Base-by-base conservation (phyloP, 2,329 filamentous ascomycete genomes). In the Xylariaceae sp. region DNA sequence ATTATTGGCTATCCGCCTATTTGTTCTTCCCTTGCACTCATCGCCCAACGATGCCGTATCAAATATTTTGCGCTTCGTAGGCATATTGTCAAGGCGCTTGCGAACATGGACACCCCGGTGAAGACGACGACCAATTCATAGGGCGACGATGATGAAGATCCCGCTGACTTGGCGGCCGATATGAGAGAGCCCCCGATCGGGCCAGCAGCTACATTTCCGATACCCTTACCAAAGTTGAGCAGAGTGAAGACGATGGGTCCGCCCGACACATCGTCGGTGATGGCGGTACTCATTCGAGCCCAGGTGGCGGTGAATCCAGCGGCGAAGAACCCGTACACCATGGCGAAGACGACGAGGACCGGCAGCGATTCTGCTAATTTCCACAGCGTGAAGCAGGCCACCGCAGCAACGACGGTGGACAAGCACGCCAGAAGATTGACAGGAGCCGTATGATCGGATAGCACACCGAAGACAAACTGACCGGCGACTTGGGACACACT, bases 251-350 rank as follows among this genome's bases (percentile, higher is more conserved):
- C 48, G 4, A 54, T 46, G 10, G 54, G 50, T n/a, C 38, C 56
- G 18, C 54, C 44, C 12, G 53, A 58, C 5, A 45, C 51, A 11
- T 55, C 52, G 9, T 55, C 50, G 12, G 49, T 55, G 10, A 62
- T 42, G 14, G 51, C 50, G 7, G 33, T 50, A 45, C 55, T 51
- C 61, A 68, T 66, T 19, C 68, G 64, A 4, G 64, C 69, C 72
- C 78, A 79, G 1, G 75, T 79, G 2, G 76, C 71, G 31, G 70
- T 75, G 55, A 77, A 82, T 0, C 75, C 77, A 18, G 75, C 73
- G 0, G 75, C 77, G 51, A 82, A 83, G 67, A 82, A 81, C 5
- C 80, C 81, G 60, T 78, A 84, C 0, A 74, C 66, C 2, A 80
- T 60, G 2, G 74, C 71, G 59, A 83, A 84, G 0, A 75, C 51